A percentile compares a stretch with the other conserved stretches of the same genome.
These are phyloP conservation scores for Tephrocybe rancida DNA, from an alignment of 768 basidiomycete species.

Conservation along the genomic window DNA sequence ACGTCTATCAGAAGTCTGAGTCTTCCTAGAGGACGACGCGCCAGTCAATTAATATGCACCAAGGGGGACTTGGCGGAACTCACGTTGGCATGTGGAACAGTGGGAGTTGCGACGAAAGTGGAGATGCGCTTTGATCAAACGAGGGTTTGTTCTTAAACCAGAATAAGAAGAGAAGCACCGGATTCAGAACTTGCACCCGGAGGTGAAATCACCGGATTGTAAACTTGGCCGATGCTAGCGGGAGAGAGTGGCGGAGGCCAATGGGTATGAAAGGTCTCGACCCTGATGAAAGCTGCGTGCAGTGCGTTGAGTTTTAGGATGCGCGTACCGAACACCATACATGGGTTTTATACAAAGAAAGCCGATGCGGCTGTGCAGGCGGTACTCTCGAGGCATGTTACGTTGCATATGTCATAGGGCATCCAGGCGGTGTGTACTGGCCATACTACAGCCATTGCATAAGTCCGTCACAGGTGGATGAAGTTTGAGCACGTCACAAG, in stretches of 20 bases:
- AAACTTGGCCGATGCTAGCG: slow-evolving; percentile 1
- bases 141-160: slow-evolving; percentile 11
- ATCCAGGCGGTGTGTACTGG: too few species aligned
- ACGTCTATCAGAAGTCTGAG: background rate
- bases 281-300: background rate
- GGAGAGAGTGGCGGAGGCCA: background rate
- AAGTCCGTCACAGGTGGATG: background rate
- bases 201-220: slow-evolving; percentile 14
- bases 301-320: too few species aligned
- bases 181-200: slow-evolving; percentile 6
- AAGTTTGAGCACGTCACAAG: too few species aligned
- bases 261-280: background rate
- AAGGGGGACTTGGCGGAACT: background rate
- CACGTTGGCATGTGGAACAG: slow-evolving; percentile 6
- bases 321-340: background rate
- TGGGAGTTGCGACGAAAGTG: slow-evolving; percentile 5
- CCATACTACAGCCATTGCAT: background rate
- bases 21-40: background rate
- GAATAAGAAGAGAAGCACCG: slow-evolving; percentile 8
- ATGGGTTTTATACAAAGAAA: background rate
- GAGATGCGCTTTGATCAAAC: background rate
- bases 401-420: background rate
- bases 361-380: background rate
- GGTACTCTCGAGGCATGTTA: background rate
- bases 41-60: background rate